Evolutionary conservation across 495 filamentous ascomycete species (phyloP), one percentile per base, ranked within the genome.

Genomic region (Cercophora samala): DNA sequence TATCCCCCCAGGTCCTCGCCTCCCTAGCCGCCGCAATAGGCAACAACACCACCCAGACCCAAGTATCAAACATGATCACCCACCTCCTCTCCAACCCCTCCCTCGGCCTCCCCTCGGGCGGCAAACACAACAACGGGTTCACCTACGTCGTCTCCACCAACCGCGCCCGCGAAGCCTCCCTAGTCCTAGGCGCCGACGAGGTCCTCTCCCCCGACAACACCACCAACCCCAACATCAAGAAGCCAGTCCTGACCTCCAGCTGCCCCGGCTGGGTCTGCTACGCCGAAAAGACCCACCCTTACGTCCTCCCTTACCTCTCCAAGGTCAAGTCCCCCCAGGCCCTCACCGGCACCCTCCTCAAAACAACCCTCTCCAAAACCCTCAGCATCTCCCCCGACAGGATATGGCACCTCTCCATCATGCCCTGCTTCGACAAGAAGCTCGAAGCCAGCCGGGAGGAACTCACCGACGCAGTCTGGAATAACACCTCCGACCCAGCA

Each of bases 351-450:
- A 97, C 92, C 0, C 84, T 97, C 23, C 74, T 98, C 29, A 99
- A 99, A 72, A 91, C 92, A 0, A 85, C 90, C 9, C 76, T 99
- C 21, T 90, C 88, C 75, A 87, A 86, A 67, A 82, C 79, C 53
- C 81, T 92, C 54, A 86, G 88, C 13, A 84, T 97, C 6, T 76
- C 89, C 0, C 89, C 93, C 0, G 89, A 90, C 65, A 87, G 87
- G 60, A 93, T 98, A 75, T 99, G 95, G 91, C 91, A 97, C 75
- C 75, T 97, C 53, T 91, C 93, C 4, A 82, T 99, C 42, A 98
- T 98, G 96, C 95, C 95, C 23, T 99, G 95, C 76, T 99, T 99
- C 75, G 95, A 99, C 79, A 99, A 99, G 80, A 99, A 99, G 78
- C 86, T 99, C 17, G 95, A 99, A 78, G 95, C 94, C 8, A 95